A percentile compares a stretch with the other conserved stretches of the same genome.
Conservation (phyloP, 108 stramenopile species). For the Skeletonema marinoi region DNA sequence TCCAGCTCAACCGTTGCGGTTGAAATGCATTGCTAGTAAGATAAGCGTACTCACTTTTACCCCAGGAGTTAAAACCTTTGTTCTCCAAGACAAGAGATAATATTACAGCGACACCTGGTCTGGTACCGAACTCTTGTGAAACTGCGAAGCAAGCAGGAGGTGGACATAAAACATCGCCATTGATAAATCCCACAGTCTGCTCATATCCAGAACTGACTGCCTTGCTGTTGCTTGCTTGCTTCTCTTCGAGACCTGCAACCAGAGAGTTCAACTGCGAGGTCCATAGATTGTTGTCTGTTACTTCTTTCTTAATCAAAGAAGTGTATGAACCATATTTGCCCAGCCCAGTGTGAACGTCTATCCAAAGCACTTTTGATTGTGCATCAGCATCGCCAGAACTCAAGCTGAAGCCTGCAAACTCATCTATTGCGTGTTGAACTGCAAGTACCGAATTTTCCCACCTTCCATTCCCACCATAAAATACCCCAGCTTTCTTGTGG, state of each 20-base stretch:
- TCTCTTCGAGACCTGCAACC: constrained; percentile 5
- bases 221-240: constrained; percentile 8
- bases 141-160: constrained; percentile 21
- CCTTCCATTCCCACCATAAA: constrained; percentile 67
- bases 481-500: constrained; percentile 64
- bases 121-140: constrained; percentile 82
- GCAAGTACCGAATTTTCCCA: constrained; percentile 57
- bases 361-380: constrained; percentile 50
- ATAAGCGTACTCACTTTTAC: constrained; percentile 7
- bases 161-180: constrained; percentile 34
- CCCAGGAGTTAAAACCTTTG: constrained; percentile 47
- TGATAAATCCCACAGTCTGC: constrained; percentile 39
- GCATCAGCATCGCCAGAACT: neutral
- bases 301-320: constrained; percentile 9
- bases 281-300: neutral
- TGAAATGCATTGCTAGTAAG: constrained; percentile 41
- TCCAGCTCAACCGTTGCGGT: constrained; percentile 38
- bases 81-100: constrained; percentile 76
- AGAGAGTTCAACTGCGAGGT: constrained; percentile 2
- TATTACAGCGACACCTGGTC: constrained; percentile 59
- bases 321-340: constrained; percentile 31
- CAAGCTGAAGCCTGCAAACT: constrained; percentile 30
- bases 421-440: constrained; percentile 35
- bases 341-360: constrained; percentile 88
- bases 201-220: constrained; percentile 59